These are phyloP conservation scores for Boletus edulis DNA, from an alignment of 768 basidiomycete species.

Conservation along the genomic window DNA sequence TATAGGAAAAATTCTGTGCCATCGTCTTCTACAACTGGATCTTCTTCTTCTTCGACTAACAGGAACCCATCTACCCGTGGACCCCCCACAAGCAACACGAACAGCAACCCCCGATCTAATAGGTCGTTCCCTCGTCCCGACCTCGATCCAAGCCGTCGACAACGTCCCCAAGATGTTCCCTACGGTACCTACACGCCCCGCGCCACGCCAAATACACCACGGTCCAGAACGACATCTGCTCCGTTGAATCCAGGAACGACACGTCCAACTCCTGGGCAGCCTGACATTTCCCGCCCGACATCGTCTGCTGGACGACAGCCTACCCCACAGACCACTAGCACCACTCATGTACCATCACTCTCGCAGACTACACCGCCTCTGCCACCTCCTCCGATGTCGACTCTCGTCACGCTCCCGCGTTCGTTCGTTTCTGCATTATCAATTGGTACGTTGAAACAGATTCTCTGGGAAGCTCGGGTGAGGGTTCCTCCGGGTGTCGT, in stretches of 20 bases:
- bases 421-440: conserved; percentile 60
- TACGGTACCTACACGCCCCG: conserved; percentile 18
- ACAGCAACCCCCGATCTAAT: conserved; percentile 23
- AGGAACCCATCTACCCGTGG: conserved; percentile 15
- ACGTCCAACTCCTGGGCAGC: background rate
- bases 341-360: conserved; percentile 10
- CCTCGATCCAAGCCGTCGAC: conserved; percentile 47
- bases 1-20: conserved; percentile 33
- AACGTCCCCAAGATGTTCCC: conserved; percentile 18
- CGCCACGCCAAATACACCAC: conserved; percentile 5
- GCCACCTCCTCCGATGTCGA: conserved; percentile 56
- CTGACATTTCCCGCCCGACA: conserved; percentile 11
- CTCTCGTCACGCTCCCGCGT: conserved; percentile 57
- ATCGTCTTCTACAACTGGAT: conserved; percentile 3
- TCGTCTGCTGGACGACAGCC: conserved; percentile 18
- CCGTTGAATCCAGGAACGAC: conserved; percentile 15
- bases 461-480: conserved; percentile 81
- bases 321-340: conserved; percentile 7
- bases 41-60: conserved; percentile 15
- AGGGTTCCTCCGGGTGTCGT: conserved; percentile 50
- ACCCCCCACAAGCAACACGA: conserved; percentile 3
- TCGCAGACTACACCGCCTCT: conserved; percentile 36
- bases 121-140: conserved; percentile 61
- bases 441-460: conserved; percentile 70
- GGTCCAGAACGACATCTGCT: conserved; percentile 23